Conservation (phyloP, 768 basidiomycete genomes). For the Kwoniella dendrophila region DNA sequence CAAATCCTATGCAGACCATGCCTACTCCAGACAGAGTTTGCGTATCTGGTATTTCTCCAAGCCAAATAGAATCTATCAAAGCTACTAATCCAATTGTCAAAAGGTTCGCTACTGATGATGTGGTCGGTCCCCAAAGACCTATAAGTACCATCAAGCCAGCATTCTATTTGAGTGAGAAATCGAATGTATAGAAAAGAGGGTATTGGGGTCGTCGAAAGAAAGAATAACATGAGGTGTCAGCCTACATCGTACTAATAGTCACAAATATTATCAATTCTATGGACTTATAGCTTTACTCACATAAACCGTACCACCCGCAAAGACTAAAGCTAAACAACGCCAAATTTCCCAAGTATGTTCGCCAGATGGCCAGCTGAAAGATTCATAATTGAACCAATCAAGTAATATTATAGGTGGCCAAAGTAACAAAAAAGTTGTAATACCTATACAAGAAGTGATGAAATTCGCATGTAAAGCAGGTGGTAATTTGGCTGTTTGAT, state of each 20-base stretch:
- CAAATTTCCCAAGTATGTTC: constrained; percentile 52
- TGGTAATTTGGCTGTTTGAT: constrained; percentile 64
- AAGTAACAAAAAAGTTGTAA: constrained; percentile 70
- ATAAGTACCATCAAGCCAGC: constrained; percentile 84
- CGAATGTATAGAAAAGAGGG: no score
- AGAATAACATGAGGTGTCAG: background rate
- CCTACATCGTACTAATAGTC: background rate
- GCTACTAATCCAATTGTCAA: constrained; percentile 91
- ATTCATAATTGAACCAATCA: constrained; percentile 67
- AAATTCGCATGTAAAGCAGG: constrained; percentile 84
- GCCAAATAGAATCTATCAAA: constrained; percentile 73
- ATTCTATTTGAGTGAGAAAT: constrained; percentile 57
- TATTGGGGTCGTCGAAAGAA: no score
- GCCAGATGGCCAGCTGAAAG: constrained; percentile 65
- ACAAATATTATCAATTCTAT: background rate
- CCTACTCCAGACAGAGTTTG: constrained; percentile 77
- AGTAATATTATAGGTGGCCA: constrained; percentile 80
- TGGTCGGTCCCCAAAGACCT: constrained; percentile 83
- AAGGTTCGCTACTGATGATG: constrained; percentile 86
- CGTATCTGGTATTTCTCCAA: constrained; percentile 65
- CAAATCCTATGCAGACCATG: constrained; percentile 80
- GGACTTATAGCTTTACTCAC: constrained; percentile 36
- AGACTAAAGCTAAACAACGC: constrained; percentile 68
- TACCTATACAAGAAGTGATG: constrained; percentile 75
- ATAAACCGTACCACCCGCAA: constrained; percentile 69